phyloP scores from a whole-genome alignment of 2,329 filamentous ascomycete genomes.

The Aureobasidium uvarum region DNA sequence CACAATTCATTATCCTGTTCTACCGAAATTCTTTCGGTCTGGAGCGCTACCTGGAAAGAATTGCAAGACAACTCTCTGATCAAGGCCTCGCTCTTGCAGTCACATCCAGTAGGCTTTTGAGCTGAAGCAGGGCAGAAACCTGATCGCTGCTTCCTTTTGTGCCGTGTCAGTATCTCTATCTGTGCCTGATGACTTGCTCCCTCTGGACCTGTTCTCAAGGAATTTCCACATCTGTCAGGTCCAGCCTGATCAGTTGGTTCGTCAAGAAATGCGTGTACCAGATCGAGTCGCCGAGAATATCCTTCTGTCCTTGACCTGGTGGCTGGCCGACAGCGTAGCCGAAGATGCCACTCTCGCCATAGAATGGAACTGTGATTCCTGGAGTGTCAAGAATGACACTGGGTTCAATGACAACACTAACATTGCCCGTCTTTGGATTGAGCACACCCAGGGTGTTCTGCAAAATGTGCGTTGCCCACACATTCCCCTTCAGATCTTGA shows the following conservation, averaged over 20 bases:
- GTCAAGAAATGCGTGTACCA: slow-evolving; percentile 18
- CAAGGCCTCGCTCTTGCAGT: too few relatives aligned
- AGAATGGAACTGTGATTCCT: slow-evolving; percentile 6
- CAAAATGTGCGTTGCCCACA: slow-evolving; percentile 15
- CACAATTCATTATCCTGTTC: too few relatives aligned
- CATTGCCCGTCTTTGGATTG: slow-evolving; percentile 9
- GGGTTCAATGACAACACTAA: slow-evolving; percentile 7
- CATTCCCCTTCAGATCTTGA: not conserved
- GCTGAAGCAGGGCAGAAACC: too few relatives aligned
- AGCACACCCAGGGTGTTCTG: slow-evolving; percentile 9
- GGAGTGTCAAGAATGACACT: slow-evolving; percentile 5
- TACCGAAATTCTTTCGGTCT: too few relatives aligned
- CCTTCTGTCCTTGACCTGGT: slow-evolving; percentile 11
- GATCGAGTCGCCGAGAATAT: not conserved
- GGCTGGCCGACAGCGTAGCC: slow-evolving; percentile 11
- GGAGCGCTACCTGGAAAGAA: too few relatives aligned
- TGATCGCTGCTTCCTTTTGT: not conserved
- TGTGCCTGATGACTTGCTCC: not conserved
- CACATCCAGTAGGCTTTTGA: too few relatives aligned
- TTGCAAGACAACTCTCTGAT: too few relatives aligned
- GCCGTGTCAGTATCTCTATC: not conserved
- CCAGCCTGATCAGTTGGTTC: slow-evolving; percentile 19
- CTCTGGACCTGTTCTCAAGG: not conserved
- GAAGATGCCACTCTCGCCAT: slow-evolving; percentile 10
- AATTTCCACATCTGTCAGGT: not conserved